Conservation (phyloP, 2,329 filamentous ascomycete species). For the Metarhizium album region DNA sequence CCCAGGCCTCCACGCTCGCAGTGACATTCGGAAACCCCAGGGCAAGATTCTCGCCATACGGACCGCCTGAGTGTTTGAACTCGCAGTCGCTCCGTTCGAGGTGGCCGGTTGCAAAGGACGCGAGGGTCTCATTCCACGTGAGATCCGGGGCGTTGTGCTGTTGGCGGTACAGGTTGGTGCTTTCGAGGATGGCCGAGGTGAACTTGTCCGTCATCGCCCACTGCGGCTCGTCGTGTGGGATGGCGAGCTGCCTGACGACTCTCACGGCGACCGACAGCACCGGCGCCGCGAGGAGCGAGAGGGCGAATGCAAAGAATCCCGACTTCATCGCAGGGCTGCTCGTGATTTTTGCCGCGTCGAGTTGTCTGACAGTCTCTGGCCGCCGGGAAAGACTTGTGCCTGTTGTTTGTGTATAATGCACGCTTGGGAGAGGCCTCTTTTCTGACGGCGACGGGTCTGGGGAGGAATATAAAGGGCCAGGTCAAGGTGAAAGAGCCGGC, state of each 20-base stretch:
- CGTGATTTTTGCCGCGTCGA: too few relatives aligned
- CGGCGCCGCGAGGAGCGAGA: not conserved
- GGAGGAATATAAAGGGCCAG: too few relatives aligned
- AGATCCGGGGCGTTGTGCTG: slow-evolving; percentile 50
- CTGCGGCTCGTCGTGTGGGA: slow-evolving; percentile 5
- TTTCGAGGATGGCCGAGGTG: slow-evolving; percentile 47
- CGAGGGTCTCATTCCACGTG: slow-evolving; percentile 55
- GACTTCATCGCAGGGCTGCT: not conserved
- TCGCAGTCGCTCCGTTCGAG: slow-evolving; percentile 29
- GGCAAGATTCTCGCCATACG: slow-evolving; percentile 66
- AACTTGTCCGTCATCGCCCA: slow-evolving; percentile 19
- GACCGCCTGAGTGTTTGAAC: slow-evolving; percentile 48
- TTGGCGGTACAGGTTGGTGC: slow-evolving; percentile 54
- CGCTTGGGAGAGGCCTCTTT: too few relatives aligned
- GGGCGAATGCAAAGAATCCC: not conserved
- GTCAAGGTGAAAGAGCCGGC: too few relatives aligned
- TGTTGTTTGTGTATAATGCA: too few relatives aligned
- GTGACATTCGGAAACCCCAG: slow-evolving; percentile 52
- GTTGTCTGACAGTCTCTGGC: too few relatives aligned
- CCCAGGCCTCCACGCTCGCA: slow-evolving; percentile 55
- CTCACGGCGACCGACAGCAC: not conserved
- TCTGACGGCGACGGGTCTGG: too few relatives aligned
- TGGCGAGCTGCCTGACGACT: slow-evolving; percentile 1
- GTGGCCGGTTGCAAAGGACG: slow-evolving; percentile 41
- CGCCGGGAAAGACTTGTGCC: too few relatives aligned